Percentiles rank a stretch among this genome's conserved stretches.
These are phyloP conservation scores for Hibiscus mutabilis DNA, from an alignment of 345 rosid genomes.

Conservation along the genomic window DNA sequence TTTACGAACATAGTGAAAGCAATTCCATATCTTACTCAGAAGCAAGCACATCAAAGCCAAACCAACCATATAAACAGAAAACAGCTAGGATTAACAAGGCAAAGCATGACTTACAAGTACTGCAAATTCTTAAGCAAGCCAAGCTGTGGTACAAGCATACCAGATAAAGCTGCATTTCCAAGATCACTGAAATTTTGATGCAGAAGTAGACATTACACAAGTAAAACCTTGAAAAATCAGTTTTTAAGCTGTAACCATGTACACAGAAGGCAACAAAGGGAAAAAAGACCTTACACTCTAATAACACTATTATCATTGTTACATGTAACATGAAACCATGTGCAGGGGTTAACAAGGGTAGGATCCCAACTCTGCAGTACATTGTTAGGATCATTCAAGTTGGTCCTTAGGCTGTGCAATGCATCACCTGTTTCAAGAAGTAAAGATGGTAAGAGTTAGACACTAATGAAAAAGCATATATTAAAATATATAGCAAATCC, in stretches of 20 bases:
- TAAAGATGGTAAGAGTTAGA: background rate
- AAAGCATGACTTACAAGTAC: conserved; percentile 58
- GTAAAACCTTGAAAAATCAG: conserved; percentile 1
- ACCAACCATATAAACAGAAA: background rate
- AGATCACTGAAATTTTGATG: conserved; percentile 52
- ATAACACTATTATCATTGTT: conserved; percentile 93
- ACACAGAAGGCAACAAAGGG: conserved; percentile 9
- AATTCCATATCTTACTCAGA: background rate
- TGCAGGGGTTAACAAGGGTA: conserved; percentile 93
- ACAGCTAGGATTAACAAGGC: background rate
- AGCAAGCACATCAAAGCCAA: background rate
- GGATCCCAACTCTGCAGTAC: conserved; percentile 99
- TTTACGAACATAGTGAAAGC: background rate
- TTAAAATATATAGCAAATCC: background rate
- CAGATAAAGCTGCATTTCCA: conserved; percentile 93
- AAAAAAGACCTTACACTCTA: conserved; percentile 56
- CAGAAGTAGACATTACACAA: conserved; percentile 5
- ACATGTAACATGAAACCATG: conserved; percentile 97
- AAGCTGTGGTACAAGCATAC: conserved; percentile 89
- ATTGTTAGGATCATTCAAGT: conserved; percentile 75
- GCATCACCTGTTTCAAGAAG: conserved; percentile 76
- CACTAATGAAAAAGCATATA: background rate
- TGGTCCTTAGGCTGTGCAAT: conserved; percentile 69
- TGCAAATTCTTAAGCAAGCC: conserved; percentile 90
- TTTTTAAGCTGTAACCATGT: background rate